Conservation (phyloP, 2,329 filamentous ascomycete species). For the Colletotrichum sp. region DNA sequence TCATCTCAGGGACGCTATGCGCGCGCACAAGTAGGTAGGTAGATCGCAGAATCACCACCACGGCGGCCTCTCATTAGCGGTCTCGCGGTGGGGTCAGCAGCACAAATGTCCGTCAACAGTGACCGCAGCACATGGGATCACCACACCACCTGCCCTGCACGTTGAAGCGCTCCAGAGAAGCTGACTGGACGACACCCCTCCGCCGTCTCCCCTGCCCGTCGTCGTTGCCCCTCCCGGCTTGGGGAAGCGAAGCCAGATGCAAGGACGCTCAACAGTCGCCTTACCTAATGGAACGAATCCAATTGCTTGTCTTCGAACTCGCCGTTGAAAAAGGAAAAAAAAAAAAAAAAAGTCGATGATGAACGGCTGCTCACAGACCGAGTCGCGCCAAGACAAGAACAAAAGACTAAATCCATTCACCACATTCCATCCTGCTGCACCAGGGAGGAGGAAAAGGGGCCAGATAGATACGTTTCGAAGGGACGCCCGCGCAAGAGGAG, state of each 20-base stretch:
- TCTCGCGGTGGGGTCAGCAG: conserved; percentile 10
- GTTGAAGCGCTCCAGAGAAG: background rate
- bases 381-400: background rate
- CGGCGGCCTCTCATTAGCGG: background rate
- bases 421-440: background rate
- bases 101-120: background rate
- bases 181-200: conserved; percentile 1
- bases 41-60: background rate
- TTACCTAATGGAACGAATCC: background rate
- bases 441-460: background rate
- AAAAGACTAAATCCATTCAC: background rate
- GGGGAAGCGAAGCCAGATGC: background rate
- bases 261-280: background rate
- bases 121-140: conserved; percentile 9
- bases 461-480: background rate
- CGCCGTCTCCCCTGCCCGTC: background rate
- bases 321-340: background rate
- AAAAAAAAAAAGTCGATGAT: background rate
- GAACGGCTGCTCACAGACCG: background rate
- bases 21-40: background rate
- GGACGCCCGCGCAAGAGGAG: background rate
- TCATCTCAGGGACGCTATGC: background rate
- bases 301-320: background rate
- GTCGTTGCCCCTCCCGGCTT: background rate
- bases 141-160: conserved; percentile 2